Evolutionary conservation across 768 basidiomycete genomes (phyloP).

Genomic region (Chalciporus chontae): DNA sequence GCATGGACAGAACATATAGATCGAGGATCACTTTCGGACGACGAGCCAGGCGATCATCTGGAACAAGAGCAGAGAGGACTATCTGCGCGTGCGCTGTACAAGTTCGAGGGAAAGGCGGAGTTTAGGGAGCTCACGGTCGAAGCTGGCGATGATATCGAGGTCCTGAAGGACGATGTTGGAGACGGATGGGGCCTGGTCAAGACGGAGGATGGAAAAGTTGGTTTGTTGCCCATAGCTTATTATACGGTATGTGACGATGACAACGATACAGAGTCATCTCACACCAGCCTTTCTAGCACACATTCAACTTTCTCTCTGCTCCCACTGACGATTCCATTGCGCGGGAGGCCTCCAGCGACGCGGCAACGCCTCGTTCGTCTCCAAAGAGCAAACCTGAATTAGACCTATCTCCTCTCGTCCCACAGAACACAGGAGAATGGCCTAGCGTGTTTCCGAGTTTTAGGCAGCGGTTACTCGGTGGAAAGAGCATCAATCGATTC

Average conservation of each 20-base stretch:
- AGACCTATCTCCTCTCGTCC: conserved; percentile 43
- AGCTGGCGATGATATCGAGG: conserved; percentile 66
- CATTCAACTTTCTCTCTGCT: conserved; percentile 55
- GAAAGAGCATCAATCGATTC: conserved; percentile 80
- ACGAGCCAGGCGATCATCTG: conserved; percentile 40
- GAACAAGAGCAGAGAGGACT: conserved; percentile 37
- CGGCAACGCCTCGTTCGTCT: conserved; percentile 49
- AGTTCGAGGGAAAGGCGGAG: conserved; percentile 72
- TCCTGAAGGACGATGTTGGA: conserved; percentile 68
- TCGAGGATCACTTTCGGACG: conserved; percentile 46
- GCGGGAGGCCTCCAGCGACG: conserved; percentile 39
- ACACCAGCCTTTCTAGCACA: conserved; percentile 48
- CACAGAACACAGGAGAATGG: conserved; percentile 73
- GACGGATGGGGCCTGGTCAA: conserved; percentile 82
- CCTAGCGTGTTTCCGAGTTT: conserved; percentile 58
- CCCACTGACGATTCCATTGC: conserved; percentile 32
- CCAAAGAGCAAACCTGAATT: conserved; percentile 22
- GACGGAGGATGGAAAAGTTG: conserved; percentile 54
- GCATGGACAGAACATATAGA: conserved; percentile 72
- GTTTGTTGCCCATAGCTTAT: conserved; percentile 66
- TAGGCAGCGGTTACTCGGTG: conserved; percentile 66
- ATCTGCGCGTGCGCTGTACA: conserved; percentile 66
- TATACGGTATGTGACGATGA: conserved; percentile 54
- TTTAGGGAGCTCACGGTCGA: conserved; percentile 66
- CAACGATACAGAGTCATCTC: not conserved